phyloP scores from a whole-genome alignment of 495 filamentous ascomycete species.

The Oidiodendron maius region DNA sequence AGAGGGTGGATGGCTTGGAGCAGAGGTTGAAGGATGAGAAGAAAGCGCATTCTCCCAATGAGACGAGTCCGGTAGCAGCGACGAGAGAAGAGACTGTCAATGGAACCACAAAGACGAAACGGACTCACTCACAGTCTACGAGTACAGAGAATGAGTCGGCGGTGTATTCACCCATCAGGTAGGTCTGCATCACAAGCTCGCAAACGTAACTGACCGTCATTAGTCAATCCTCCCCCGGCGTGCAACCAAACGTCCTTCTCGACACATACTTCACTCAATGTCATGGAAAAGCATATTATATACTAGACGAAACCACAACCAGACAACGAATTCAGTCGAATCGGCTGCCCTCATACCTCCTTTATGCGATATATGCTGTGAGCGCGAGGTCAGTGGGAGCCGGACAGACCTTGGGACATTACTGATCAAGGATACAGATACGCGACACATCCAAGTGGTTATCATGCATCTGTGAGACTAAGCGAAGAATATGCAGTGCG shows the following conservation, averaged over 20 bases:
- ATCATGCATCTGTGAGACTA: constrained; percentile 47
- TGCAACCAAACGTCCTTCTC: constrained; percentile 53
- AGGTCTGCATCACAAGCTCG: too few relatives aligned
- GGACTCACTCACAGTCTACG: constrained; percentile 14
- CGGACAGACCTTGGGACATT: too few relatives aligned
- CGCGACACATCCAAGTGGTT: constrained; percentile 52
- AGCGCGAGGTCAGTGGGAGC: constrained; percentile 50
- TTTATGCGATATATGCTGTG: constrained; percentile 69
- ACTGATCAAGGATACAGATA: constrained; percentile 46
- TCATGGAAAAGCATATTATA: constrained; percentile 72
- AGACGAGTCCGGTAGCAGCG: constrained; percentile 34
- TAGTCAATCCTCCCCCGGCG: constrained; percentile 32
- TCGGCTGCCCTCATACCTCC: constrained; percentile 56
- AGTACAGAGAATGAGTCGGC: constrained; percentile 21
- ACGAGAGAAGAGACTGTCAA: constrained; percentile 24
- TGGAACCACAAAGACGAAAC: constrained; percentile 15
- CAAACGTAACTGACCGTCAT: too few relatives aligned
- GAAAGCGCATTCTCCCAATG: constrained; percentile 48
- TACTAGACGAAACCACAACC: constrained; percentile 66
- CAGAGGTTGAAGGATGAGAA: constrained; percentile 56
- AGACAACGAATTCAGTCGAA: constrained; percentile 61
- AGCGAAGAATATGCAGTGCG: constrained; percentile 64
- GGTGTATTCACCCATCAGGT: constrained; percentile 33
- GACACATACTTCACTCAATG: constrained; percentile 72
- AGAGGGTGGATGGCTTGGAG: constrained; percentile 78